Conservation (phyloP, 306 rosid genomes). For the Crataegus laevigata region DNA sequence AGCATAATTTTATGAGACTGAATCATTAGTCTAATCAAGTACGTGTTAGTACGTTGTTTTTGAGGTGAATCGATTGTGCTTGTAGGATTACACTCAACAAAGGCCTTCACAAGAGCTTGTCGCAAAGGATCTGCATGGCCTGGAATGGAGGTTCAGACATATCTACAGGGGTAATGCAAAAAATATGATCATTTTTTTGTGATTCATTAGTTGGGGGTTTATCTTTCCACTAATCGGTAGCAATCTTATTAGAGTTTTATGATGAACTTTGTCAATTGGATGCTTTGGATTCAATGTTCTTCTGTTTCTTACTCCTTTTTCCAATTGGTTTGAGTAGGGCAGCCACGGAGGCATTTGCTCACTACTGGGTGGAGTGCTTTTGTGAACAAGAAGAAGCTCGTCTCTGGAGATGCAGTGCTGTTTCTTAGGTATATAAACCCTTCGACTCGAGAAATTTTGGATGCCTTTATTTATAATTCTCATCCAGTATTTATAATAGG, state of each 20-base stretch:
- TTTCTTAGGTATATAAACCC: conserved; percentile 59
- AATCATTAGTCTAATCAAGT: background rate
- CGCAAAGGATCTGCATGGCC: conserved; percentile 92
- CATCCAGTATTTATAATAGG: conserved; percentile 27
- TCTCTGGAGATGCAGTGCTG: conserved; percentile 96
- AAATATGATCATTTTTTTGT: background rate
- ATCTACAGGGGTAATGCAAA: conserved; percentile 66
- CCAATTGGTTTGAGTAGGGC: conserved; percentile 51
- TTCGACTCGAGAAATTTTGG: background rate
- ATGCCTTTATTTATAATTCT: background rate
- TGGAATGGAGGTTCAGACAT: conserved; percentile 92
- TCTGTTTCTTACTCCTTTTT: background rate
- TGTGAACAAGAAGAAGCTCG: conserved; percentile 96
- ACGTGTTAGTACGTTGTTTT: background rate
- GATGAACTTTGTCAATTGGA: background rate
- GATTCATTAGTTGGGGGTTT: background rate
- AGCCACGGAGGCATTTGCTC: conserved; percentile 97
- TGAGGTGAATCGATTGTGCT: background rate
- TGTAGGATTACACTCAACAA: conserved; percentile 82
- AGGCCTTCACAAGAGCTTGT: conserved; percentile 97
- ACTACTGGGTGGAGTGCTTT: conserved; percentile 99
- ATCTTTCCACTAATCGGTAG: background rate
- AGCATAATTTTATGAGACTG: background rate
- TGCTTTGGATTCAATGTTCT: background rate
- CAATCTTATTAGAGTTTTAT: background rate